Base-by-base conservation (phyloP, 371 early-diverging fungal genomes). In the Circinella umbellata region DNA sequence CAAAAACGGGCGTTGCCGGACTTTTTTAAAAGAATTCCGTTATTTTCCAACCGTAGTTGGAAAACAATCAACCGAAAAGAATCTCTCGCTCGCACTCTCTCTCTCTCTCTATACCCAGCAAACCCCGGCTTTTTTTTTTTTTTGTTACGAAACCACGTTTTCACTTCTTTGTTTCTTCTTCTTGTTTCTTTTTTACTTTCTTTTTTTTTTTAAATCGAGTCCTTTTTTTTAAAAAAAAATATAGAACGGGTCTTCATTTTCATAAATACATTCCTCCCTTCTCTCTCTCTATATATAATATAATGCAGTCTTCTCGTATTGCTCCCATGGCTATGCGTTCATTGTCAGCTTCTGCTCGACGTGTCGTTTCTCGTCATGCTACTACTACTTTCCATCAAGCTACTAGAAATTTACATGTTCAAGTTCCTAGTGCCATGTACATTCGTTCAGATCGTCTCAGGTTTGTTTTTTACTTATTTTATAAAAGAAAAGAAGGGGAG, bases 331-430 rank as follows among this genome's bases (percentile, higher is more conserved):
- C 68, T 13, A 57, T 69, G 39, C 69, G 69, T 35, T 20, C 69
- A 1, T 49, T 69, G 34, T 62, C 67, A 14, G 60, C 59, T 64
- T 64, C 70, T 48, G 51, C 70, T 55, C 70, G 69, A 13, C 68
- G 69, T 37, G 61, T 59, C n/a, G 67, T 46, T 46, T 53, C 49
- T 42, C 69, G 69, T 49, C 38, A 37, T 36, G 60, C 61, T 15
- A 5, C 9, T 17, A 14, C 61, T 61, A 18, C 59, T 47, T 34
- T 18, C 1, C 49, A 51, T 10, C 77, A 78, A 49, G 51, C 15
- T 51, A 74, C 74, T n/a, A 78, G 83, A 76, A 78, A 78, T 59
- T 74, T 82, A 61, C 83, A 82, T 63, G 67, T 82, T 54, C 82
- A 82, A 66, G 71, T 66, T 60, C 80, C 83, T 71, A 74, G 73